A percentile compares a stretch with the other conserved stretches of the same genome.
Evolutionary conservation across 495 filamentous ascomycete species (phyloP).

Genomic region (Lepidopterella palustris): DNA sequence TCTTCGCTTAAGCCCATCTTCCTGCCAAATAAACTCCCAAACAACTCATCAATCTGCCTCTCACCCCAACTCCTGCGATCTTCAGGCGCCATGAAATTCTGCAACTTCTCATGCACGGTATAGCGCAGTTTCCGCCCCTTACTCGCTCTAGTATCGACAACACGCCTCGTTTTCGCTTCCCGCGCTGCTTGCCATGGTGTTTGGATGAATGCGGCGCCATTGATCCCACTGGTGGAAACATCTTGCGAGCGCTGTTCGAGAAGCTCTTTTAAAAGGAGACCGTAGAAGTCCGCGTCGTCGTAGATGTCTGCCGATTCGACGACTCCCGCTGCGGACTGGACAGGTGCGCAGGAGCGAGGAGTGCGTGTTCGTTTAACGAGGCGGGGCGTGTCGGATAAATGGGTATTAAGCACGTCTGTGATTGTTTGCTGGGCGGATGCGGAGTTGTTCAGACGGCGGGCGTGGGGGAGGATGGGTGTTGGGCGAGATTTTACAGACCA

Average conservation of each 20-base stretch:
- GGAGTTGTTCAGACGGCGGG: constrained; percentile 33
- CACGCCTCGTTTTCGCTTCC: constrained; percentile 73
- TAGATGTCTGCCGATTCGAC: constrained; percentile 53
- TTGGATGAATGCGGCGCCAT: constrained; percentile 32
- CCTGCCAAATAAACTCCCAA: constrained; percentile 79
- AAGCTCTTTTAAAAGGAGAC: constrained; percentile 81
- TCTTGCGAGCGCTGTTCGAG: constrained; percentile 69
- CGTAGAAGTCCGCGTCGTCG: constrained; percentile 92
- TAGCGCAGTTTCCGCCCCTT: constrained; percentile 92
- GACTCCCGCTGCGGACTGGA: constrained; percentile 50
- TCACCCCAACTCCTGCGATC: constrained; percentile 71
- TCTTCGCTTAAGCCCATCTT: constrained; percentile 68
- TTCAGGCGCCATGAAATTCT: constrained; percentile 96
- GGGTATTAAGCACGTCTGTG: constrained; percentile 64
- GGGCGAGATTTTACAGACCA: constrained; percentile 57
- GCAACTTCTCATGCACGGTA: constrained; percentile 90
- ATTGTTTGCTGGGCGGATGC: constrained; percentile 51
- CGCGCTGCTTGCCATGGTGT: constrained; percentile 55
- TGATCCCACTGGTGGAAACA: constrained; percentile 42
- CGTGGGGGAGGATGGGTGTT: constrained; percentile 39
- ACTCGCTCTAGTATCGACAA: constrained; percentile 87
- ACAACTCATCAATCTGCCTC: constrained; percentile 75
- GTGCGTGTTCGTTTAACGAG: constrained; percentile 60
- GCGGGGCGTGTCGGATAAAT: constrained; percentile 60
- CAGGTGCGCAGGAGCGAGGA: constrained; percentile 66